Percentiles rank a stretch among this genome's conserved stretches.
phyloP scores from a whole-genome alignment of 1,284 basidiomycete genomes.

The Cutaneotrichosporon sp. region DNA sequence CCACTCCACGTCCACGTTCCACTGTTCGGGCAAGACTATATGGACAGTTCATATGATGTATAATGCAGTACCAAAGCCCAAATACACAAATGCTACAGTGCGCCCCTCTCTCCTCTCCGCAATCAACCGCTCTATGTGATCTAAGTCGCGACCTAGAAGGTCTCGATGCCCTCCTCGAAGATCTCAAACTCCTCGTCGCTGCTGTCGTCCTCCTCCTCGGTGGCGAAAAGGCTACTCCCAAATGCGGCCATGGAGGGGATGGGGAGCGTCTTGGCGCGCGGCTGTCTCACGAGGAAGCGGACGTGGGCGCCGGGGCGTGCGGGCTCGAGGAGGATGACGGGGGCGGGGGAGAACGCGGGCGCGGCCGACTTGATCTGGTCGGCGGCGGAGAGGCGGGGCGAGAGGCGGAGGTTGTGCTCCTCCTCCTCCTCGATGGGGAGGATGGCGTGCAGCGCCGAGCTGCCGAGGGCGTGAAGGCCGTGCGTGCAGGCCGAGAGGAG shows the following conservation, averaged over 20 bases:
- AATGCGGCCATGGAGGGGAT: neutral
- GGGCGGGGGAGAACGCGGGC: neutral
- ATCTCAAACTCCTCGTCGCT: neutral
- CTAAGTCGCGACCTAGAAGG: too few species aligned
- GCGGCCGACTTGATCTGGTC: neutral
- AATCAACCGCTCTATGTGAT: neutral
- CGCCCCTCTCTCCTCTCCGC: neutral
- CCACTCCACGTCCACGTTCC: neutral
- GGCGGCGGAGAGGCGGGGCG: neutral
- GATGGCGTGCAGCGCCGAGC: neutral
- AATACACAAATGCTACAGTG: slow-evolving; percentile 7
- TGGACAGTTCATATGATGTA: neutral
- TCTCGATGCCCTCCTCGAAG: neutral
- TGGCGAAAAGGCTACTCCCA: neutral
- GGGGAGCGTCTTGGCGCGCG: neutral
- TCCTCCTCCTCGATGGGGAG: neutral
- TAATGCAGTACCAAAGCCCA: neutral
- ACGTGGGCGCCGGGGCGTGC: slow-evolving; percentile 6
- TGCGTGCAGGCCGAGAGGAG: neutral
- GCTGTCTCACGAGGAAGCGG: slow-evolving; percentile 1
- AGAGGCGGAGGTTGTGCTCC: neutral
- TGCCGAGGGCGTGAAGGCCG: neutral
- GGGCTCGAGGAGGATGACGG: slow-evolving; percentile 1
- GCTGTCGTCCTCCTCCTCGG: neutral
- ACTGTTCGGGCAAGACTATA: neutral